These are phyloP conservation scores for Termitomyces eurrhizus DNA, from an alignment of 768 basidiomycete species.

Conservation along the genomic window DNA sequence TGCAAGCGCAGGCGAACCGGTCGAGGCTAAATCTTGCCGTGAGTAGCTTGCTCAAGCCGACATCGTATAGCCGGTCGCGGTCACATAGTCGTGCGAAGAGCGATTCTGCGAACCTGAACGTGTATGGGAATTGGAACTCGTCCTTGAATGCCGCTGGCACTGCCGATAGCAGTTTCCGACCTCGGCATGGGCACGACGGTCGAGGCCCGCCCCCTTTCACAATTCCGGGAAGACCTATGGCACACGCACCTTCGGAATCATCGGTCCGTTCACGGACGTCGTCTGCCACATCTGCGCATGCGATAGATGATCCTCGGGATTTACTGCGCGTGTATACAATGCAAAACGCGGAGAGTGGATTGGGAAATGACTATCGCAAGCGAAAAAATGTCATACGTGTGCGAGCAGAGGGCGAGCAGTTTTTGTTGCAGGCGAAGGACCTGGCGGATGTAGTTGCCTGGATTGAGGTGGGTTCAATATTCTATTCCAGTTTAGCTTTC, in stretches of 20 bases:
- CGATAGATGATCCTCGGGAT: slow-evolving; percentile 38
- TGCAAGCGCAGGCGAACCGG: slow-evolving; percentile 23
- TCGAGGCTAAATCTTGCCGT: slow-evolving; percentile 41
- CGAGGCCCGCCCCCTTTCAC: slow-evolving; percentile 1
- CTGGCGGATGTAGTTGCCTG: slow-evolving; percentile 86
- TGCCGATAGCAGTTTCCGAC: background rate
- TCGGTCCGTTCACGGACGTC: slow-evolving; percentile 8
- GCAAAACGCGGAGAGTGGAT: slow-evolving; percentile 88
- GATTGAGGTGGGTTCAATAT: slow-evolving; percentile 73
- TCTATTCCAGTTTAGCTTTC: slow-evolving; percentile 7
- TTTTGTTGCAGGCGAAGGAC: slow-evolving; percentile 84
- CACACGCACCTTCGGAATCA: slow-evolving; percentile 1
- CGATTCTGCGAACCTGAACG: slow-evolving; percentile 23
- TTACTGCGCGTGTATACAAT: slow-evolving; percentile 73
- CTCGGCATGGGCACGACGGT: background rate
- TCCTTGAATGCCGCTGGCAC: slow-evolving; percentile 7
- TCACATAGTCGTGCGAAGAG: slow-evolving; percentile 39
- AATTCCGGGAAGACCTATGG: background rate
- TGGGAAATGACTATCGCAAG: slow-evolving; percentile 94
- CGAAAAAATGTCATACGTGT: slow-evolving; percentile 91
- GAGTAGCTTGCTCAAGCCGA: slow-evolving; percentile 40
- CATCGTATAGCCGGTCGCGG: slow-evolving; percentile 7
- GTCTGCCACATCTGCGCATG: slow-evolving; percentile 1
- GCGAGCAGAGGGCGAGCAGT: slow-evolving; percentile 93
- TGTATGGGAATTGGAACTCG: background rate